These are phyloP conservation scores for Fagopyrum homotropicum DNA, from an alignment of 148 eudicot species.

Conservation along the genomic window DNA sequence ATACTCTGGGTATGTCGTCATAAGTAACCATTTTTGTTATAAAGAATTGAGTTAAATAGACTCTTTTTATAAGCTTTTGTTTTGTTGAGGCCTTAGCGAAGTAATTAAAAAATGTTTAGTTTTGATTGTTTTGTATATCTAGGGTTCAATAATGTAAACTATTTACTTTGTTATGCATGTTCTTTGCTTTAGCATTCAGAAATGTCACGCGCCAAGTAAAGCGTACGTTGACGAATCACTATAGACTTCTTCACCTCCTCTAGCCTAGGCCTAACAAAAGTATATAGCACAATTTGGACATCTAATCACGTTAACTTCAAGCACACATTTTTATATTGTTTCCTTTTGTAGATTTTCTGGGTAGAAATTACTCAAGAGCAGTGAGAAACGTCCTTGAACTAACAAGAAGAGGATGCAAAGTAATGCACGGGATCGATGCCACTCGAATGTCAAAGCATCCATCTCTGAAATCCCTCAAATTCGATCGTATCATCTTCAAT, in stretches of 20 bases:
- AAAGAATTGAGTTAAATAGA: neutral
- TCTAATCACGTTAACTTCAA: no score
- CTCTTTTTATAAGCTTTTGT: no score
- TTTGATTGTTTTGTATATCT: neutral
- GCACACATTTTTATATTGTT: neutral
- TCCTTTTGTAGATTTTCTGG: neutral
- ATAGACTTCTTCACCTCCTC: neutral
- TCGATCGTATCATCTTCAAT: constrained; percentile 25
- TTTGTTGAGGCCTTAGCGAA: no score
- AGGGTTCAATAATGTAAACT: no score
- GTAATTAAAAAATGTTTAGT: no score
- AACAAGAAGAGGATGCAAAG: constrained; percentile 12
- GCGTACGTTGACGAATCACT: neutral
- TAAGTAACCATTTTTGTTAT: no score
- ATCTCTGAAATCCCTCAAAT: constrained; percentile 9
- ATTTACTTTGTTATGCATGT: neutral
- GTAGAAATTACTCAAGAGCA: constrained; percentile 5
- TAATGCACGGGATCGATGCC: constrained; percentile 27
- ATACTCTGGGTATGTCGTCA: constrained; percentile 17
- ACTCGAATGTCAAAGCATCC: constrained; percentile 18
- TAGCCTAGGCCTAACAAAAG: neutral
- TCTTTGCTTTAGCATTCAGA: neutral
- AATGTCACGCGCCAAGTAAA: neutral
- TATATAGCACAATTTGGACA: neutral
- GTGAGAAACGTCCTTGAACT: constrained; percentile 6